Conservation (phyloP, 2,329 filamentous ascomycete genomes). For the Calonectria hawksworthii region DNA sequence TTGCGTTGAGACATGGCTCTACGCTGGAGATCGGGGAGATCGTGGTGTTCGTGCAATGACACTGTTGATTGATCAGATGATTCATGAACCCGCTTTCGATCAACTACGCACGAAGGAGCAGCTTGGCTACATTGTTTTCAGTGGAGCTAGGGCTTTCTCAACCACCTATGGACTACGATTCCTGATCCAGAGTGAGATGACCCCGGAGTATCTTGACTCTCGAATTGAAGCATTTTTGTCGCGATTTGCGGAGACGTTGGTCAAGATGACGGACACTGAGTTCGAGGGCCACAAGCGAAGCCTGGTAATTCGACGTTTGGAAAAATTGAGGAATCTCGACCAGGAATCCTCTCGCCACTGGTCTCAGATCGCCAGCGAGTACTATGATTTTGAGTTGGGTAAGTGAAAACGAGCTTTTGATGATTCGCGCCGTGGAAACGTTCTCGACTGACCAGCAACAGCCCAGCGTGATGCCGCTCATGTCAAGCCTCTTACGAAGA, state of each 20-base stretch:
- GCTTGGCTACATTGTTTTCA: constrained; percentile 96
- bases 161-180: constrained; percentile 90
- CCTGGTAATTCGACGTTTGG: constrained; percentile 86
- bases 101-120: constrained; percentile 97
- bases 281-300: constrained; percentile 95
- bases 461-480: constrained; percentile 82
- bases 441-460: constrained; percentile 50
- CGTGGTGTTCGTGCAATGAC: constrained; percentile 80
- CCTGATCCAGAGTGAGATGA: constrained; percentile 92
- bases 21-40: constrained; percentile 78
- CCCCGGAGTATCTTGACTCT: constrained; percentile 85
- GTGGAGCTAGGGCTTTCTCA: constrained; percentile 77
- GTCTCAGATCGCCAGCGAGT: constrained; percentile 87
- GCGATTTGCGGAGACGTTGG: constrained; percentile 74
- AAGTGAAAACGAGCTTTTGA: constrained; percentile 50
- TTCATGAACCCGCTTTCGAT: constrained; percentile 94
- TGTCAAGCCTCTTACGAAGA: constrained; percentile 81
- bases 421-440: neutral
- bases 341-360: constrained; percentile 88
- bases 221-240: constrained; percentile 89
- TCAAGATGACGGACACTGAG: constrained; percentile 83
- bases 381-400: constrained; percentile 92
- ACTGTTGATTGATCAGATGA: constrained; percentile 88
- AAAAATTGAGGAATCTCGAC: constrained; percentile 92
- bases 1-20: constrained; percentile 84